A percentile compares a stretch with the other conserved stretches of the same genome.
Conservation (phyloP, 164 flowering plant species). For the Vitis riparia region DNA sequence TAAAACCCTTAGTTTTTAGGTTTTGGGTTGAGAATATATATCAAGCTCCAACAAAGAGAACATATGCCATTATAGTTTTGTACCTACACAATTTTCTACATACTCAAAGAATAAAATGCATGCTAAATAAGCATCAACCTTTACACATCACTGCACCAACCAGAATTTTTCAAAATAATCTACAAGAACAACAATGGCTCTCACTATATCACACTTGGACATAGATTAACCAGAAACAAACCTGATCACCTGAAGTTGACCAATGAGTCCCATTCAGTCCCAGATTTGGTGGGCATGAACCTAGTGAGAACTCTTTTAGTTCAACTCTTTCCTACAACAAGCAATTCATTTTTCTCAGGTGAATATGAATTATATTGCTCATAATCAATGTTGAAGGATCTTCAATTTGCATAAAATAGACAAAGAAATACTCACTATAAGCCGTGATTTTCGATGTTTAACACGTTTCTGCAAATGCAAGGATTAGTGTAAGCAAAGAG, state of each 20-base stretch:
- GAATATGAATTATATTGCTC: neutral
- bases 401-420: neutral
- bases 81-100: no score
- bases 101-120: no score
- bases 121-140: no score
- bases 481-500: no score
- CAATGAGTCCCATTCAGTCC: constrained; percentile 82
- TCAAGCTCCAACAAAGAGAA: no score
- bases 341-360: neutral
- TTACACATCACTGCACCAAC: no score
- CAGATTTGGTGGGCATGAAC: constrained; percentile 73
- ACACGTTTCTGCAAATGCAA: constrained; percentile 70
- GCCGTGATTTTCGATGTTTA: constrained; percentile 63
- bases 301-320: constrained; percentile 79
- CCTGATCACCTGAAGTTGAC: constrained; percentile 86
- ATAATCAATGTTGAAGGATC: no score
- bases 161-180: neutral
- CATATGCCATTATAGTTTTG: no score
- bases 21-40: no score
- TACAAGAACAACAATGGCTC: no score
- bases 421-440: constrained; percentile 65
- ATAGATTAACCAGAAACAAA: constrained; percentile 30
- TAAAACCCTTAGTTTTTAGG: no score
- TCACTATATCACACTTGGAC: no score
- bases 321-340: constrained; percentile 68